Percentiles rank a stretch among this genome's conserved stretches.
Conservation (phyloP, 2,329 filamentous ascomycete species). For the Hysterium pulicare region DNA sequence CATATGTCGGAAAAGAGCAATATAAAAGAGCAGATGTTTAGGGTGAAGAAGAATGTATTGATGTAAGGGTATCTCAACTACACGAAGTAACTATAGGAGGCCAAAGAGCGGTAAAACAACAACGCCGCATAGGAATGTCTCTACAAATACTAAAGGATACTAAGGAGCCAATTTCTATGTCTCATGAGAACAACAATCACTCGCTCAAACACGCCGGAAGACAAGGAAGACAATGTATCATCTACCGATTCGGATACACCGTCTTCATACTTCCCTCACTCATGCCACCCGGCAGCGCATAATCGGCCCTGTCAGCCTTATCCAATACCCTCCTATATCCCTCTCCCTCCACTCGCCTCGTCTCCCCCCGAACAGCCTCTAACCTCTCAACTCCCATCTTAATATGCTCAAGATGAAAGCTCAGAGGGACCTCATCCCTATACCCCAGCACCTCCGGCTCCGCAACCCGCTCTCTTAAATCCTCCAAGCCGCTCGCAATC, state of each 20-base stretch:
- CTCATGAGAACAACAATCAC: too few species aligned
- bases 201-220: too few species aligned
- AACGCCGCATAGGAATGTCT: too few species aligned
- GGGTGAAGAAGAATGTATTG: too few species aligned
- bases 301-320: not conserved
- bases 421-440: constrained; percentile 57
- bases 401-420: constrained; percentile 73
- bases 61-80: too few species aligned
- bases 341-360: constrained; percentile 59
- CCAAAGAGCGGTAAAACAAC: too few species aligned
- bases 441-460: constrained; percentile 60
- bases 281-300: not conserved
- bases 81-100: too few species aligned
- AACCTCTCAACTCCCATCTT: constrained; percentile 69
- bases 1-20: too few species aligned
- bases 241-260: not conserved
- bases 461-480: constrained; percentile 67
- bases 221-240: too few species aligned
- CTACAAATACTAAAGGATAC: too few species aligned
- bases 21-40: too few species aligned
- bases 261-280: not conserved
- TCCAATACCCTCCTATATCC: constrained; percentile 18
- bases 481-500: constrained; percentile 68
- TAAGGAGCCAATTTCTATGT: too few species aligned
- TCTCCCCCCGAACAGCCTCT: constrained; percentile 60